Conservation (phyloP, 768 basidiomycete species). For the Lentinula lateritia region DNA sequence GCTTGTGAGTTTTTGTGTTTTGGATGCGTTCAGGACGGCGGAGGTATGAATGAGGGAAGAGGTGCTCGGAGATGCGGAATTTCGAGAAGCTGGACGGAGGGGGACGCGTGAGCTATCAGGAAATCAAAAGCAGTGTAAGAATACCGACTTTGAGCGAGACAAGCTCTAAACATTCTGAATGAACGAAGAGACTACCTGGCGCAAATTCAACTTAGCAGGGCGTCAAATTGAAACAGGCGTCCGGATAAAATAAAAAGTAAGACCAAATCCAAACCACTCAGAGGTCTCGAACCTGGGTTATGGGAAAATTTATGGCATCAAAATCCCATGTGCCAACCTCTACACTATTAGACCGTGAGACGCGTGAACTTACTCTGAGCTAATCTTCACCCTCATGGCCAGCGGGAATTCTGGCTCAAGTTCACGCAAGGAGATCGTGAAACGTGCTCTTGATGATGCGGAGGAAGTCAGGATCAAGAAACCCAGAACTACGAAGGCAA, state of each 20-base stretch:
- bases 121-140: not conserved
- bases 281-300: conserved; percentile 9
- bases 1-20: conserved; percentile 28
- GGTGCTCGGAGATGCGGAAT: conserved; percentile 32
- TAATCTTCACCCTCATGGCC: not conserved
- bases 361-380: too few relatives aligned
- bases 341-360: not conserved
- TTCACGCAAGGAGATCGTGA: not conserved
- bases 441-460: not conserved
- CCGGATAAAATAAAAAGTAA: not conserved
- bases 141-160: conserved; percentile 23
- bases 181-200: too few relatives aligned
- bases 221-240: too few relatives aligned
- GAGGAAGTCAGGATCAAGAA: not conserved
- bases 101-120: not conserved
- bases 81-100: conserved; percentile 24
- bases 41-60: conserved; percentile 43
- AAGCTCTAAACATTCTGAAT: conserved; percentile 21
- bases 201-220: too few relatives aligned
- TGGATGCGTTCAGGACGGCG: conserved; percentile 25
- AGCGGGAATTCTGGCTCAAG: not conserved
- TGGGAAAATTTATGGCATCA: not conserved
- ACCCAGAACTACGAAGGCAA: not conserved
- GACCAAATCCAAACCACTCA: not conserved
- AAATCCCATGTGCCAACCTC: not conserved